A percentile compares a stretch with the other conserved stretches of the same genome.
These are phyloP conservation scores for Monilinia polystroma DNA, from an alignment of 2,329 filamentous ascomycete species.

Conservation along the genomic window DNA sequence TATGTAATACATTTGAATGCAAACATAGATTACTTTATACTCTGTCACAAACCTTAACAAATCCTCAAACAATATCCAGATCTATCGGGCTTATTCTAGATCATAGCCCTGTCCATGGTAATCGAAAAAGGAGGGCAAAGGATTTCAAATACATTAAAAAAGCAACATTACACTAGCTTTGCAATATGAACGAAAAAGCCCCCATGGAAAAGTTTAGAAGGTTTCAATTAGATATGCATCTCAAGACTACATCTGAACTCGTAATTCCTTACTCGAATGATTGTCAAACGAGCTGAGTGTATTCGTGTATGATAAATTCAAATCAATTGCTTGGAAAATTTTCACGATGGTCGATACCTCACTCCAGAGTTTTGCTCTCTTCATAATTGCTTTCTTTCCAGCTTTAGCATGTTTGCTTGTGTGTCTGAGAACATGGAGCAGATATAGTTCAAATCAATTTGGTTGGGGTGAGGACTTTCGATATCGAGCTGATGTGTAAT, in stretches of 20 bases:
- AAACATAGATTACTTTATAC: neutral
- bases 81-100: neutral
- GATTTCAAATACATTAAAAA: neutral
- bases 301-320: neutral
- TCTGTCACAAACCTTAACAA: neutral
- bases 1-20: neutral
- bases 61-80: neutral
- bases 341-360: constrained; percentile 5
- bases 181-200: neutral
- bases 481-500: neutral
- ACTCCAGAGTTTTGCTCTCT: neutral
- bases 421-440: neutral
- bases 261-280: neutral
- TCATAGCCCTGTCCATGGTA: neutral
- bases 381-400: neutral
- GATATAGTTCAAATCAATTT: neutral
- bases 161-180: neutral
- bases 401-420: neutral
- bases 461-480: neutral
- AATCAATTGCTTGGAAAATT: neutral
- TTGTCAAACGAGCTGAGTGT: neutral
- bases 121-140: neutral
- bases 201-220: too few relatives aligned
- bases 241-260: neutral
- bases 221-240: neutral